phyloP scores from a whole-genome alignment of 176 grass and related monocot species.

The Microstegium vimineum region DNA sequence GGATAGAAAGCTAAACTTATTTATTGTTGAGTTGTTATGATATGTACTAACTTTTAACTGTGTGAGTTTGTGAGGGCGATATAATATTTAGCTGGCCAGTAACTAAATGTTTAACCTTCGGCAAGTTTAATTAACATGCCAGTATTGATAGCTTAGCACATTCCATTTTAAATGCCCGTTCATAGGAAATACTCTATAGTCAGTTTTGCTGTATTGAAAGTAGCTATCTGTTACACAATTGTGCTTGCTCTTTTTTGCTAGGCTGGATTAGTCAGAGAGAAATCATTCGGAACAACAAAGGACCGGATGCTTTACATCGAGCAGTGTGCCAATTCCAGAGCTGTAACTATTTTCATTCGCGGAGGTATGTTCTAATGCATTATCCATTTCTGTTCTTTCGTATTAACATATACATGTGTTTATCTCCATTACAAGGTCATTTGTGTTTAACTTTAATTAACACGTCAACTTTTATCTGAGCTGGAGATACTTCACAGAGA shows the following conservation, averaged over 20 bases:
- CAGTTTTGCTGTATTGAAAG: background rate
- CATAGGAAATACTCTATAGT: background rate
- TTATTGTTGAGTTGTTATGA: background rate
- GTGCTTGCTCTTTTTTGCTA: constrained; percentile 28
- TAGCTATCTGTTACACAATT: background rate
- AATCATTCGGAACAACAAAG: constrained; percentile 85
- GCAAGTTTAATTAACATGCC: background rate
- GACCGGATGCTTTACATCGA: constrained; percentile 91
- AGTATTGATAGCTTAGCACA: background rate
- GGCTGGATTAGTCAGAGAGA: constrained; percentile 92
- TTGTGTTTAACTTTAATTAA: background rate
- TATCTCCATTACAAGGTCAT: background rate
- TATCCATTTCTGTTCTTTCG: background rate
- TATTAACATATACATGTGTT: background rate
- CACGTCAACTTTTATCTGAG: background rate
- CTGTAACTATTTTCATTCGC: constrained; percentile 86
- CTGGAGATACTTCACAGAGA: background rate
- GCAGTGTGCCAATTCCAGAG: constrained; percentile 79
- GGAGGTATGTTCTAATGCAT: constrained; percentile 56
- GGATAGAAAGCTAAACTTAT: background rate
- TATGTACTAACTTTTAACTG: background rate
- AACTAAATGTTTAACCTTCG: background rate
- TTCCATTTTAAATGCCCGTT: background rate
- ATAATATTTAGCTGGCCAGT: background rate
- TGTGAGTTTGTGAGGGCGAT: background rate